Conservation (phyloP, 2,329 filamentous ascomycete species). For the Emydomyces testavorans region DNA sequence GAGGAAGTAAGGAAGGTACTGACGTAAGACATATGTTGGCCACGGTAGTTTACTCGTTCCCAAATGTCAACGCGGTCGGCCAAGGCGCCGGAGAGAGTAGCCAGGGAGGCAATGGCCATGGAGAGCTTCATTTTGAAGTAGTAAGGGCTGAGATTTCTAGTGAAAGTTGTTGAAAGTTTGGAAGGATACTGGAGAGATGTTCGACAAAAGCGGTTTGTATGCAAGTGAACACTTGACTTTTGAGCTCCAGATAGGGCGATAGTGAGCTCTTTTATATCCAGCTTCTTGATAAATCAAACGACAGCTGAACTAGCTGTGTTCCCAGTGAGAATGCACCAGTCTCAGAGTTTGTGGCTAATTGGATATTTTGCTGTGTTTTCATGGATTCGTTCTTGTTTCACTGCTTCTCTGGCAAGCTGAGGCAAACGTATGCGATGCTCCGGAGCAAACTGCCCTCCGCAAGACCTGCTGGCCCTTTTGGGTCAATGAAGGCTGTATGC, state of each 20-base stretch:
- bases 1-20: not conserved
- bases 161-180: not conserved
- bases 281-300: no score
- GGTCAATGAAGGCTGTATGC: not conserved
- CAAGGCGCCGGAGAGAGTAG: not conserved
- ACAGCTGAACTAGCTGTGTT: no score
- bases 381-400: not conserved
- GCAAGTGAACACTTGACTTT: not conserved
- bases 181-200: not conserved
- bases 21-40: not conserved
- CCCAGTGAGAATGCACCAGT: no score
- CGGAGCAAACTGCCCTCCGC: not conserved
- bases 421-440: slow-evolving; percentile 1
- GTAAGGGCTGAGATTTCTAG: not conserved
- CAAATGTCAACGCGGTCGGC: slow-evolving; percentile 4
- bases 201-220: not conserved
- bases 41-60: slow-evolving; percentile 3
- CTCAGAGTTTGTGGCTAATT: no score
- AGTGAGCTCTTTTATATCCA: not conserved
- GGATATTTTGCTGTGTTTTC: not conserved
- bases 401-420: not conserved
- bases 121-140: slow-evolving; percentile 2
- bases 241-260: not conserved
- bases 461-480: not conserved
- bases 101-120: not conserved